Base-by-base conservation (phyloP, 2,329 filamentous ascomycete species). In the Blastomyces parvus region DNA sequence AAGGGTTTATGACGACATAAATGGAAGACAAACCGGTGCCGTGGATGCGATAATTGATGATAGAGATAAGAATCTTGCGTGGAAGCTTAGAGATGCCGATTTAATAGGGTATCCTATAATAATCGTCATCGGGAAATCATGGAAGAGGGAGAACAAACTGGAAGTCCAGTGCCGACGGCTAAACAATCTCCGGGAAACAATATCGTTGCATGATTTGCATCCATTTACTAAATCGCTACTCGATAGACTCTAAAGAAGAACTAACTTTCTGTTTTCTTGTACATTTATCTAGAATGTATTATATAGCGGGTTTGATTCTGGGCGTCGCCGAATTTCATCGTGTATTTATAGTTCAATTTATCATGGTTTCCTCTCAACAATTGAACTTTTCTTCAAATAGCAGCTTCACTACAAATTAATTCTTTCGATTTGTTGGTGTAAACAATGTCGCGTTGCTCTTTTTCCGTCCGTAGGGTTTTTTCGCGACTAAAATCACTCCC, bases 71-170 rank as follows among this genome's bases (percentile, higher is more conserved):
- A 79, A 83, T 1, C 80, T 97, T 65, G 84, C 85, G 2, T 96
- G 90, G 90, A 97, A 96, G 74, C 79, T 97, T 71, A 86, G 85
- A 46, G 94, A 99, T 76, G 94, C 93, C 0, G 92, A 97, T 74
- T 73, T 94, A 64, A 85, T 93, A 62, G 94, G 94, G 2, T 96
- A 95, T 73, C 93, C 93, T 0, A 81, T 97, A 14, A 81, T 93
- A 9, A 80, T 97, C 14, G 82, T 97, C 1, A 74, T 97, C 40
- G 93, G 93, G 0, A 87, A 84, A 66, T 79, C 79, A 3, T 96
- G 89, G 87, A 77, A 82, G 46, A 74, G 75, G 40, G 77, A 80
- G 1, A 78, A 79, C 55, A 74, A 78, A n/a, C 83, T 88, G 46
- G 91, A 96, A 73, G 84, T 96, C 38, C 90, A 96, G 71, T 93